Evolutionary conservation across 805 yeast genomes (phyloP), one percentile per base, ranked within the genome.

Genomic region (Lipomyces sp.): DNA sequence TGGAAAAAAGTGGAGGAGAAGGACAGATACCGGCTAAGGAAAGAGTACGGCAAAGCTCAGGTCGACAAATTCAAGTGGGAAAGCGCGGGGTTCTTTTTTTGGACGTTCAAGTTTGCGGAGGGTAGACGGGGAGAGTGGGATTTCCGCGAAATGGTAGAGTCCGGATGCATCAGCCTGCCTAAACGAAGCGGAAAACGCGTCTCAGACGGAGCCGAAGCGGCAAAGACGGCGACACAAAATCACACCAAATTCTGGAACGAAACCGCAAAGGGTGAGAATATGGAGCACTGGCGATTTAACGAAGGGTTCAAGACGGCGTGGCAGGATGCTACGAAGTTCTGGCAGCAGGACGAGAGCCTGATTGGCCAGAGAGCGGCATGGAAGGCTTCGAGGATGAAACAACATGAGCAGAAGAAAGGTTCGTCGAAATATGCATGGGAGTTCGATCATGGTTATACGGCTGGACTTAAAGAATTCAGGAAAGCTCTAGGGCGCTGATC

Each of bases 71-170:
- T 40, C 29, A 14, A 46, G 28, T 24, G 24, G 6, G 18, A 28
- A 5, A 23, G 59, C 8, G 76, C 80, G 50, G 98, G 98, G 0
- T 75, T 79, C 51, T 90, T 76, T 67, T 91, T 93, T 68, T 91
- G 98, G 98, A 86, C 96, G 1, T 85, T 71, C 66, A 87, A 88
- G 68, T 90, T 90, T 64, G 79, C 84, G 64, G 74, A 81, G 51
- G 97, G 97, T 1, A 84, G 83, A 63, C 97, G 97, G 38, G 98
- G 98, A 14, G 97, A 88, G 69, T 91, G 98, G 98, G 97, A 93
- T 43, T 83, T 87, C 69, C 74, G 76, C 22, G 85, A 88, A 33
- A 86, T 86, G 89, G 71, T 75, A 19, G 81, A 83, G 21, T 18
- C 18, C 16, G 49, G 43, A 14, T 52, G 58, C 40, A 31, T 54